Evolutionary conservation across 495 filamentous ascomycete species (phyloP).

Genomic region (Aspergillus kassunensis): DNA sequence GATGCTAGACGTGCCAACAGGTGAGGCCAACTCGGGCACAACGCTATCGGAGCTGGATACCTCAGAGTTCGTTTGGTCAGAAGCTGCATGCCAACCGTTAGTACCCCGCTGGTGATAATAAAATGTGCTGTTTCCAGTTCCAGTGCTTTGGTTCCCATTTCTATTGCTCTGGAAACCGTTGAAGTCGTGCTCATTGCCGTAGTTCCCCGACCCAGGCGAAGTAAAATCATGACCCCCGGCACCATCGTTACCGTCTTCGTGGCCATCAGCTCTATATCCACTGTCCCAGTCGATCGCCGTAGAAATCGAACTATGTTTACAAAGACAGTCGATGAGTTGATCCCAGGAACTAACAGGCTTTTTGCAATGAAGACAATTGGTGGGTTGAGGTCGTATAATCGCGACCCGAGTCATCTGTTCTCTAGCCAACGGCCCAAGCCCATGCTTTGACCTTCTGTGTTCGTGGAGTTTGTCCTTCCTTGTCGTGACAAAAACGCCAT

Average conservation of each 20-base stretch:
- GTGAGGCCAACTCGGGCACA: too few relatives aligned
- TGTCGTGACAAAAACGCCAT: too few relatives aligned
- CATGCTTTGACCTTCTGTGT: neutral
- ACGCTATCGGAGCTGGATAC: too few relatives aligned
- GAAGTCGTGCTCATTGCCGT: too few relatives aligned
- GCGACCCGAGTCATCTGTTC: neutral
- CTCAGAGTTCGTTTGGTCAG: too few relatives aligned
- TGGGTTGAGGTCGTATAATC: neutral
- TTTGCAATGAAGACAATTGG: neutral
- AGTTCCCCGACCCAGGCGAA: neutral
- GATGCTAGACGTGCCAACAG: too few relatives aligned
- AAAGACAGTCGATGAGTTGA: neutral
- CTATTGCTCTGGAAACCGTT: neutral
- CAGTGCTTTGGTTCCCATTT: neutral
- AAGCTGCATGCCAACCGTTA: too few relatives aligned
- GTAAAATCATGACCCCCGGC: neutral
- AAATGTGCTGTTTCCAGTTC: neutral
- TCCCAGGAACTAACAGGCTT: neutral
- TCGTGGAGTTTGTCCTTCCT: neutral
- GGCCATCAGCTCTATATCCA: neutral
- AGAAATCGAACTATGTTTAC: neutral
- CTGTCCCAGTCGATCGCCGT: neutral
- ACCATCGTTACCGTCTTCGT: neutral
- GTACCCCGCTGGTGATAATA: too few relatives aligned
- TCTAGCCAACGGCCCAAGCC: neutral